Conservation (phyloP, 176 grass and related monocot species). For the Echinochloa phyllopogon region DNA sequence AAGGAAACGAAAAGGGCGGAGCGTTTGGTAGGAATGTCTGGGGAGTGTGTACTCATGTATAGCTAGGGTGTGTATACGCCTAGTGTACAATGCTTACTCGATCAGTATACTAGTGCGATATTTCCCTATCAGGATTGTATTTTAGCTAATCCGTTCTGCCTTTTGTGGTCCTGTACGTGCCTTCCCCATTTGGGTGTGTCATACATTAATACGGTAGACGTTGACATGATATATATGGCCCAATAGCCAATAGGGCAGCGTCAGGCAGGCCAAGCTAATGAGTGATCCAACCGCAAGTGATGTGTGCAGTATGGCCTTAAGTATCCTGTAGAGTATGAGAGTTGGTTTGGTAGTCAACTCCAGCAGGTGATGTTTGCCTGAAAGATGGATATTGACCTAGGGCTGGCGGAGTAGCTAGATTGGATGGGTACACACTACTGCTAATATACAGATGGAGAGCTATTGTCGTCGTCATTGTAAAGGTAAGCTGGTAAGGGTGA, state of each 20-base stretch:
- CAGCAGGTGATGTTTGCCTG: slow-evolving; percentile 4
- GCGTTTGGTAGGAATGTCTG: slow-evolving; percentile 27
- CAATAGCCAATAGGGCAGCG: not conserved
- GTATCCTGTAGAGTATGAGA: not conserved
- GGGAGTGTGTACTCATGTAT: not conserved
- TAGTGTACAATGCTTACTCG: slow-evolving; percentile 11
- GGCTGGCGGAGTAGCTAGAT: not conserved
- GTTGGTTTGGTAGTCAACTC: slow-evolving; percentile 18
- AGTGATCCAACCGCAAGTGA: slow-evolving; percentile 38
- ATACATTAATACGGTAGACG: not conserved
- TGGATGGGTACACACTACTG: not conserved
- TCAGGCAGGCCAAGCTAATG: not conserved
- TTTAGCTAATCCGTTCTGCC: not conserved
- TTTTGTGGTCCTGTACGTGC: not conserved
- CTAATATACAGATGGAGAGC: slow-evolving; percentile 2
- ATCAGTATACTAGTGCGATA: not conserved
- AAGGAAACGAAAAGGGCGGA: not conserved
- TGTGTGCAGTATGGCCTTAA: not conserved
- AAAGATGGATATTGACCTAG: slow-evolving; percentile 15
- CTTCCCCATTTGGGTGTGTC: slow-evolving; percentile 10
- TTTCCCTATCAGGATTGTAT: not conserved
- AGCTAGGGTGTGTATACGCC: not conserved
- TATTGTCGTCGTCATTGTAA: slow-evolving; percentile 35
- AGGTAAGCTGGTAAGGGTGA: slow-evolving; percentile 28
- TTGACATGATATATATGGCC: not conserved